phyloP scores from a whole-genome alignment of 192 early-diverging fungal species.

The Dissophora ornata region DNA sequence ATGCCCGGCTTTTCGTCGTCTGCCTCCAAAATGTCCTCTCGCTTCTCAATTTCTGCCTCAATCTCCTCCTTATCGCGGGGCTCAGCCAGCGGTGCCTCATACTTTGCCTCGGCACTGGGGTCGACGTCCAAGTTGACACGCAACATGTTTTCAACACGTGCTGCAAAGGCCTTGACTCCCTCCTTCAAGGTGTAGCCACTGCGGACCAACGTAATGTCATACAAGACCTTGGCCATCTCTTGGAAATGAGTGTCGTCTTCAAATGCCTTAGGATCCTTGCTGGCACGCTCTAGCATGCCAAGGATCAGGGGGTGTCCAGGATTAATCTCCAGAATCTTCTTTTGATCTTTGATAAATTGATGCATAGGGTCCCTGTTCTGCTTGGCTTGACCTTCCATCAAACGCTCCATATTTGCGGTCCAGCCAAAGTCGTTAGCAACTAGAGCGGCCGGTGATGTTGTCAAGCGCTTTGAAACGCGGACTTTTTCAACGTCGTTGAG shows the following conservation, averaged over 20 bases:
- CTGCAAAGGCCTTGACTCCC: conserved; percentile 60
- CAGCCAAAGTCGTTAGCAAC: conserved; percentile 69
- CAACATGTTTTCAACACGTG: conserved; percentile 65
- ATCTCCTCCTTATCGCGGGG: conserved; percentile 43
- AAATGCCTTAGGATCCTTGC: conserved; percentile 49
- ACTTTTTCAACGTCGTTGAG: conserved; percentile 69
- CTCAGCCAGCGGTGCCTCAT: conserved; percentile 49
- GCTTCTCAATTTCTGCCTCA: conserved; percentile 41
- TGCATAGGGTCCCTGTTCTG: conserved; percentile 64
- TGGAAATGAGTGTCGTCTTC: conserved; percentile 58
- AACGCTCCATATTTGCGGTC: conserved; percentile 72
- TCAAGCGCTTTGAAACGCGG: conserved; percentile 78
- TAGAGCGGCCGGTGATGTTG: conserved; percentile 82
- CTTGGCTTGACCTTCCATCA: conserved; percentile 67
- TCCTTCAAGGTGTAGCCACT: conserved; percentile 72
- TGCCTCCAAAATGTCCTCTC: conserved; percentile 42
- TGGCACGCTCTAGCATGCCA: conserved; percentile 61
- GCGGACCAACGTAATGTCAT: conserved; percentile 72
- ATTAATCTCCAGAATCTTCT: conserved; percentile 79
- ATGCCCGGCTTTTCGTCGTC: conserved; percentile 33
- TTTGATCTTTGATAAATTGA: conserved; percentile 62
- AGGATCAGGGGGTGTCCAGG: conserved; percentile 72
- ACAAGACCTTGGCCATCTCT: conserved; percentile 65
- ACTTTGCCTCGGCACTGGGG: conserved; percentile 53
- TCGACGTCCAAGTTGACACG: conserved; percentile 62